Evolutionary conservation across 345 rosid species (phyloP).

Genomic region (Salix brachista): DNA sequence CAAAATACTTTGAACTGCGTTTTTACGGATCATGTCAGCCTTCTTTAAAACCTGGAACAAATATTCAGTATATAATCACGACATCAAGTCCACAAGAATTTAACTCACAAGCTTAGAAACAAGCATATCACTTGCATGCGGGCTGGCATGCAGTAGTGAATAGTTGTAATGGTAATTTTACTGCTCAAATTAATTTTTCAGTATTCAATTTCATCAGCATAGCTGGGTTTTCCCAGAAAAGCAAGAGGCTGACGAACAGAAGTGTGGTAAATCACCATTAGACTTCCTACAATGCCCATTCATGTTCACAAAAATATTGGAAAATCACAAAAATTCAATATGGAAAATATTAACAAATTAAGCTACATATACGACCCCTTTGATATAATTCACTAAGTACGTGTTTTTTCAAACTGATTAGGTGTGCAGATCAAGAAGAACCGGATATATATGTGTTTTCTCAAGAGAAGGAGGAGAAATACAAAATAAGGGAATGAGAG

Average conservation of each 20-base stretch:
- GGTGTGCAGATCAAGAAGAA: not conserved
- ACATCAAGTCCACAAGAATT: not conserved
- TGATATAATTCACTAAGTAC: not conserved
- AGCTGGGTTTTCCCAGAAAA: not conserved
- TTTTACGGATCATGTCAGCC: slow-evolving; percentile 95
- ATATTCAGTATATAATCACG: slow-evolving; percentile 8
- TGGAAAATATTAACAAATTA: too few species aligned
- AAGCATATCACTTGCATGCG: not conserved
- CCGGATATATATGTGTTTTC: not conserved
- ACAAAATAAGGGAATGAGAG: not conserved
- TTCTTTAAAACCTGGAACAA: slow-evolving; percentile 75
- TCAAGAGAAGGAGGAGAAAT: not conserved
- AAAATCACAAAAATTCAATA: too few species aligned
- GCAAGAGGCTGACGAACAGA: not conserved
- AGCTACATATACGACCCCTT: not conserved
- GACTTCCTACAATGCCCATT: not conserved
- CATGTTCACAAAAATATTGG: not conserved
- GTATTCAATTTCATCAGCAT: not conserved
- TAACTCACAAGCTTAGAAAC: not conserved
- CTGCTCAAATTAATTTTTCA: not conserved
- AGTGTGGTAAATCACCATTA: not conserved
- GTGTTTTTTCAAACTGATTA: not conserved
- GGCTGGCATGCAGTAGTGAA: not conserved
- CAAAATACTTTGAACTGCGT: slow-evolving; percentile 94
- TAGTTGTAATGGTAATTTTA: not conserved